A percentile compares a stretch with the other conserved stretches of the same genome.
Evolutionary conservation across 805 yeast species (phyloP).

Genomic region (Ogataea trehaloabstinens): DNA sequence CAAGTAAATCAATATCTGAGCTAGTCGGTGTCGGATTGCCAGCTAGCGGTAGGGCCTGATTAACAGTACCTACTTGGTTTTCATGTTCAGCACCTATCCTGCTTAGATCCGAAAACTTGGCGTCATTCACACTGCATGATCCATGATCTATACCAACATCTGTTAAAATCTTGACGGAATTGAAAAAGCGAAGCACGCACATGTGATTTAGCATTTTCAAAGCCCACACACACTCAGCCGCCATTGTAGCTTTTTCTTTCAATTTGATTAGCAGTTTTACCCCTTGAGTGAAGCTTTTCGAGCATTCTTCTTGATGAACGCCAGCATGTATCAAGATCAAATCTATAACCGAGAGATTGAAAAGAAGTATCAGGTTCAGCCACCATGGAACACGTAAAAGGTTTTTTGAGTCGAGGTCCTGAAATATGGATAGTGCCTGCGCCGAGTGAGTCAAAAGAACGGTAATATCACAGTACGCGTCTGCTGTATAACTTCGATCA

Average conservation of each 20-base stretch:
- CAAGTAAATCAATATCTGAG: neutral
- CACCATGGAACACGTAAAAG: slow-evolving; percentile 4
- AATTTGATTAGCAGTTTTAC: neutral
- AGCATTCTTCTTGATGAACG: neutral
- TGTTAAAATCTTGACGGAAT: neutral
- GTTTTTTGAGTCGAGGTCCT: neutral
- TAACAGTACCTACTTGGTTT: neutral
- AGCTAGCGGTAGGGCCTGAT: neutral
- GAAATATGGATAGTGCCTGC: neutral
- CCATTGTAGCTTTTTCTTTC: slow-evolving; percentile 1
- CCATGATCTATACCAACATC: slow-evolving; percentile 2
- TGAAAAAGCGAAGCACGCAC: slow-evolving; percentile 1
- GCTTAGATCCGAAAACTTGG: neutral
- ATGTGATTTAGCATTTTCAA: slow-evolving; percentile 1
- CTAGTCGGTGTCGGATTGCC: neutral
- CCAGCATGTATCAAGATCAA: neutral
- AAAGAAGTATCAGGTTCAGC: slow-evolving; percentile 2
- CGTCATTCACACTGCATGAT: neutral
- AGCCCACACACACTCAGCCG: slow-evolving; percentile 3
- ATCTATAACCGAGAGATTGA: slow-evolving; percentile 1
- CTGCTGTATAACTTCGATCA: neutral
- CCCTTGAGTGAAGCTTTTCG: neutral
- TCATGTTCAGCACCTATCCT: neutral
- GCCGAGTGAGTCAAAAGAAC: neutral
- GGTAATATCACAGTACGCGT: neutral